Evolutionary conservation across 805 yeast species (phyloP).

Genomic region (Metschnikowia sp.): DNA sequence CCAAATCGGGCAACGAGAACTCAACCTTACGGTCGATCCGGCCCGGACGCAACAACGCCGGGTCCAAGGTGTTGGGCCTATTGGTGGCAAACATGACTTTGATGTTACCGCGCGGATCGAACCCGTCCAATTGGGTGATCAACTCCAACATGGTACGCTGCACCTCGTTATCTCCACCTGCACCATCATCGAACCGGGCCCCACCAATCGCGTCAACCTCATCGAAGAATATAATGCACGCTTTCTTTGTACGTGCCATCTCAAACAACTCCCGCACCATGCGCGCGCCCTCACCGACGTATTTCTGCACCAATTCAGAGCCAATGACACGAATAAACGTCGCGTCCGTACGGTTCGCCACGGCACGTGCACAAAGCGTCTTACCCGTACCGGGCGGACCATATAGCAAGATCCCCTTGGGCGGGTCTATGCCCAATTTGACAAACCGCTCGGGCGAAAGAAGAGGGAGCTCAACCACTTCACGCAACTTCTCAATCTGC

Average conservation of each 20-base stretch:
- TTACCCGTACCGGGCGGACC: conserved; percentile 99
- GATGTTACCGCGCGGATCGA: conserved; percentile 97
- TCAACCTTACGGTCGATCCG: conserved; percentile 99
- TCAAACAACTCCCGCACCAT: conserved; percentile 98
- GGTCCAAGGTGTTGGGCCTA: conserved; percentile 96
- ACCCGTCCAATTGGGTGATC: conserved; percentile 96
- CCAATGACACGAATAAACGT: conserved; percentile 98
- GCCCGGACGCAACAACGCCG: conserved; percentile 96
- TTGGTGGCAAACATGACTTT: conserved; percentile 99
- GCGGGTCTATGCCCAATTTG: conserved; percentile 96
- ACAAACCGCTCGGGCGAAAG: conserved; percentile 96
- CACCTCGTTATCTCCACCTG: conserved; percentile 98
- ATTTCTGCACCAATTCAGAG: conserved; percentile 95
- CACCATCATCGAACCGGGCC: conserved; percentile 99
- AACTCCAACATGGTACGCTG: conserved; percentile 98
- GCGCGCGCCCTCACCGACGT: conserved; percentile 99
- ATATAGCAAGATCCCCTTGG: conserved; percentile 92
- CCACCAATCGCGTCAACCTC: conserved; percentile 99
- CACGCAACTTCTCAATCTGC: conserved; percentile 66
- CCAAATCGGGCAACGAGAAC: conserved; percentile 92
- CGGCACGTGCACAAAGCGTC: conserved; percentile 97
- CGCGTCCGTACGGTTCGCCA: conserved; percentile 98
- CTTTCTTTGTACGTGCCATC: conserved; percentile 98
- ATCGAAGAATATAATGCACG: conserved; percentile 96
- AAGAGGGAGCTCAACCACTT: conserved; percentile 23